A percentile compares a stretch with the other conserved stretches of the same genome.
phyloP scores from a whole-genome alignment of 2,329 filamentous ascomycete genomes.

The Alternaria conjuncta region DNA sequence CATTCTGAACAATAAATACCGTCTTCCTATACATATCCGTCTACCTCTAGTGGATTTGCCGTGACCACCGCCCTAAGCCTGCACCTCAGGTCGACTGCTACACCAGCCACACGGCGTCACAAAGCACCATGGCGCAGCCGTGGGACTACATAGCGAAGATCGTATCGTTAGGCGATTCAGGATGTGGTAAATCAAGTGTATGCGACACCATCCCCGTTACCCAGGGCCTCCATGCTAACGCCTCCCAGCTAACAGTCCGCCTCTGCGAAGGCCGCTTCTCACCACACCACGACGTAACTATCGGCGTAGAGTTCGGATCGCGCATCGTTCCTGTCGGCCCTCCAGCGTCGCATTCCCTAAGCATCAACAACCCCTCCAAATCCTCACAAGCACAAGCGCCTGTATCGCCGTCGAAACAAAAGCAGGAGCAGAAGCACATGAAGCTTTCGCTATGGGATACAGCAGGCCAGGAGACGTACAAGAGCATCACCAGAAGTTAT shows the following conservation, averaged over 20 bases:
- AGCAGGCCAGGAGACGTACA: slow-evolving; percentile 96
- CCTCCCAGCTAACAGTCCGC: slow-evolving; percentile 77
- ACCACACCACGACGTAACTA: slow-evolving; percentile 93
- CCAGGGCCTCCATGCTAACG: slow-evolving; percentile 16
- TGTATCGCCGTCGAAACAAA: slow-evolving; percentile 35
- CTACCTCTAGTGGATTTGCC: not conserved
- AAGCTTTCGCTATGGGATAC: slow-evolving; percentile 96
- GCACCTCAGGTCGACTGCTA: not conserved
- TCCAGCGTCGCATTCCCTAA: slow-evolving; percentile 69
- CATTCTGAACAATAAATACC: not conserved
- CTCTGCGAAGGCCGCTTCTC: slow-evolving; percentile 97
- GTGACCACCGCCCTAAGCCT: not conserved
- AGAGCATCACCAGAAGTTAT: slow-evolving; percentile 92
- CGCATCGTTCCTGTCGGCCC: slow-evolving; percentile 90
- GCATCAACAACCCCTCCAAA: slow-evolving; percentile 58
- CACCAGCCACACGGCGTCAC: slow-evolving; percentile 10
- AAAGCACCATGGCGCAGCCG: slow-evolving; percentile 62
- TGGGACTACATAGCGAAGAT: slow-evolving; percentile 99
- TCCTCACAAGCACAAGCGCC: slow-evolving; percentile 19
- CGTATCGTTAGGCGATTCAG: slow-evolving; percentile 95
- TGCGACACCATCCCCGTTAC: not conserved
- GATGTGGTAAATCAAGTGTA: slow-evolving; percentile 88
- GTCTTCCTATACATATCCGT: not conserved
- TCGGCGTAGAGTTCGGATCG: slow-evolving; percentile 94
- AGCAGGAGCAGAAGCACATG: slow-evolving; percentile 73